Evolutionary conservation across 768 basidiomycete genomes (phyloP), one percentile per base, ranked within the genome.

Genomic region (Psilocybe cubensis): DNA sequence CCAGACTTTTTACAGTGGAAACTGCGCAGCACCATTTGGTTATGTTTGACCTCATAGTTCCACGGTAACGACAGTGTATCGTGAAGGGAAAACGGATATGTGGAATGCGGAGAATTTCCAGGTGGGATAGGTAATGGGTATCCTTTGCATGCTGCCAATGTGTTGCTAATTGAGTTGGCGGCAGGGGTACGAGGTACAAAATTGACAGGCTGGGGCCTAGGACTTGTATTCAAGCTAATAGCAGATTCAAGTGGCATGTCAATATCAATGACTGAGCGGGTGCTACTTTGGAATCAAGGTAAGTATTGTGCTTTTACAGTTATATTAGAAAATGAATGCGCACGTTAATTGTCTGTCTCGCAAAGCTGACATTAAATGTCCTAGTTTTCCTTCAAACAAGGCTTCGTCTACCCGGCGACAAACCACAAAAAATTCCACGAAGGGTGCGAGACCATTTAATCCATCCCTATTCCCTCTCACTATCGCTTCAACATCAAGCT

Each of bases 321-420:
- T 20, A 50, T 6, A 51, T 12, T 18, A 9, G 12, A 17, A 38
- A 27, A 23, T 3, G 2, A 23, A 38, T 6, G 11, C 25, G n/a
- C 9, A 29, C 25, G 23, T 52, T 27, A 41, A 44, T 27, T 56
- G 8, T 40, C 24, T n/a, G 18, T 66, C 43, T 31, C 29, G 6
- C 20, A 66, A 45, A 6, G 44, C 66, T 21, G 56, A 45, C 17
- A 68, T 57, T 8, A 72, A 55, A 14, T 42, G 38, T 4, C 17
- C 17, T n/a, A 72, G 42, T 54, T 70, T 70, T 11, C 67, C 68
- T 52, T 70, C 54, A 57, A 72, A 68, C 24, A 71, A 46, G 7
- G 48, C 64, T 20, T 54, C 63, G 28, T 45, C 60, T 1, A 72
- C 63, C 14, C 67, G 62, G 1, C 56, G 42, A 38, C 60, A 52